Base-by-base conservation (phyloP, 495 filamentous ascomycete species). In the Glarea lozoyensis region DNA sequence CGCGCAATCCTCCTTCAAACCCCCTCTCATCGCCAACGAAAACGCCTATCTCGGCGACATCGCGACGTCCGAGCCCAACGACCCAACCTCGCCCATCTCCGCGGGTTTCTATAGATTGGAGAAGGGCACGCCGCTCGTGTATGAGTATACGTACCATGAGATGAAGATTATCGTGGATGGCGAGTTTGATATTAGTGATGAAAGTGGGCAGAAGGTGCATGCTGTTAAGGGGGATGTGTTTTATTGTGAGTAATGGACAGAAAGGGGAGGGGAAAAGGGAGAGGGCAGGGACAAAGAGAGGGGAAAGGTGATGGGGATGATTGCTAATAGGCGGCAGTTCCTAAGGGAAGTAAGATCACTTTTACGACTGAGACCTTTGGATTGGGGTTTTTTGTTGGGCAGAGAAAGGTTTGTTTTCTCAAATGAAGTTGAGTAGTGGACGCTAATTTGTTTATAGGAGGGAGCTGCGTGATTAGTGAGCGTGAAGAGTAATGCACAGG, bases 91-190 rank as follows among this genome's bases (percentile, higher is more conserved):
- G 45, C 81, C 81, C 41, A 79, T 87, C 58, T 76, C 75, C 0
- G 62, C 68, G 29, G 84, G 83, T 24, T 79, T 88, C 57, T 88
- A 86, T 64, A 75, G 82, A 15, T 66, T 86, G 19, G 79, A 85
- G 53, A 82, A 82, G 46, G 81, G 83, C 45, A 81, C 80, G 1
- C 79, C 80, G 1, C 72, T 88, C 40, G 73, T 83, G 18, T 87
- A 87, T 60, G 75, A 67, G 24, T 86, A 88, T 56, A 79, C 72
- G 33, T 88, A 87, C 58, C 73, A 86, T 49, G 84, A 86, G 63
- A 84, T 61, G 62, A 86, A 86, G 66, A 84, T 88, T 48, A 83
- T 88, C 48, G 62, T 89, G 5, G 83, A 88, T 51, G 84, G 84
- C 38, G 72, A 76, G 49, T 86, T 83, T 50, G 75, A 82, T 49